phyloP scores from a whole-genome alignment of 495 filamentous ascomycete genomes.

The Neurospora sp. region DNA sequence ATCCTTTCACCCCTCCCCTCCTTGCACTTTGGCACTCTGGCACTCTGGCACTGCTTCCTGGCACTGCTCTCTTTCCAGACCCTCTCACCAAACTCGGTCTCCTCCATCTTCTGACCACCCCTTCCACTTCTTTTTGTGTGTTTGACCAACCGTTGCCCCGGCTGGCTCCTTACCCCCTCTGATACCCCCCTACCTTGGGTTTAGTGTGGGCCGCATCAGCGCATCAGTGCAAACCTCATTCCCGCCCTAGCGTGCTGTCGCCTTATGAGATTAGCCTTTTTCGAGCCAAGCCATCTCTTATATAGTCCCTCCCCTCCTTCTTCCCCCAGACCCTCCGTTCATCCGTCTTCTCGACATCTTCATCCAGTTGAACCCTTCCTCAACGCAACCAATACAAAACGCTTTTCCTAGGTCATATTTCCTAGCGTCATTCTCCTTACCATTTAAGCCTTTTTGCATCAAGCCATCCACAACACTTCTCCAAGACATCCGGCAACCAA shows the following conservation, averaged over 20 bases:
- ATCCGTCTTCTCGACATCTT: constrained; percentile 3
- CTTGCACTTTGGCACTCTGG: not conserved
- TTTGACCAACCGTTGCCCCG: not conserved
- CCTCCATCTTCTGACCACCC: not conserved
- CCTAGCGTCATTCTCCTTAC: not conserved
- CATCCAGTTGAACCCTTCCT: not conserved
- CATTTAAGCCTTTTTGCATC: not conserved
- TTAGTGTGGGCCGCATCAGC: constrained; percentile 1
- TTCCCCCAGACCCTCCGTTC: constrained; percentile 3
- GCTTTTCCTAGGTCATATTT: not conserved
- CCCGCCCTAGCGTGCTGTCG: constrained; percentile 6
- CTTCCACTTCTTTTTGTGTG: not conserved
- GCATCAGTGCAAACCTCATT: constrained; percentile 2
- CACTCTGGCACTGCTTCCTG: not conserved
- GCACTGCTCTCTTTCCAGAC: not conserved
- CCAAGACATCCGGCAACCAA: not conserved
- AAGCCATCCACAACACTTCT: not conserved
- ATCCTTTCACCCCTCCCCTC: not conserved
- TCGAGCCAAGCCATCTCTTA: constrained; percentile 14
- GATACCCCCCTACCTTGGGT: not conserved
- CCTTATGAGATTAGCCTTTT: constrained; percentile 14
- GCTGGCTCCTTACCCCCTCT: not conserved
- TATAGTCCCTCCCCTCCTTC: constrained; percentile 14
- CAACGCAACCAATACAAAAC: not conserved
- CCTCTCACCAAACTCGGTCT: not conserved